Evolutionary conservation across 1,139 yeast species (phyloP).

Genomic region (Yamadazyma atlantica): DNA sequence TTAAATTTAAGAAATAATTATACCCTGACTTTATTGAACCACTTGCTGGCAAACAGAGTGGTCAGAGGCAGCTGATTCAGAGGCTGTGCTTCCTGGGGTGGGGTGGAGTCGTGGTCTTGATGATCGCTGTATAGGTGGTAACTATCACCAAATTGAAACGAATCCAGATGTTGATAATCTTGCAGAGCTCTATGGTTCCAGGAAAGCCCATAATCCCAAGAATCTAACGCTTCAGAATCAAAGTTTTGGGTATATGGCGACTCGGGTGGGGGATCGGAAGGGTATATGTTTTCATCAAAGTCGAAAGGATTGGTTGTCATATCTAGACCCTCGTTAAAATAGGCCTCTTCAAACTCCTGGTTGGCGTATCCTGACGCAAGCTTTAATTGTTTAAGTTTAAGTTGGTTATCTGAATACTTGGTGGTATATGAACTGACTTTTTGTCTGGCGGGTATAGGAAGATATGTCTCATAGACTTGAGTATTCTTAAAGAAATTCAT

Average conservation of each 20-base stretch:
- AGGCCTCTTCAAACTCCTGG: not conserved
- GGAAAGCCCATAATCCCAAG: not conserved
- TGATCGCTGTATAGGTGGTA: too few relatives aligned
- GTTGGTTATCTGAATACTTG: not conserved
- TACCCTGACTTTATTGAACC: not conserved
- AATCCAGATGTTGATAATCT: not conserved
- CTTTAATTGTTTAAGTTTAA: not conserved
- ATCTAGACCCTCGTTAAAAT: not conserved
- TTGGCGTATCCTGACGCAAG: not conserved
- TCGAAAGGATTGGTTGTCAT: not conserved
- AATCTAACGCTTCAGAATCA: not conserved
- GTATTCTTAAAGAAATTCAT: conserved; percentile 56
- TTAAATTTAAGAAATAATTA: too few relatives aligned
- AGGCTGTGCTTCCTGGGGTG: not conserved
- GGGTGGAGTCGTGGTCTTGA: too few relatives aligned
- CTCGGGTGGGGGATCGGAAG: not conserved
- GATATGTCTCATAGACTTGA: conserved; percentile 7
- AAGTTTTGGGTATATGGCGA: not conserved
- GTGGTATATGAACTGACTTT: too few relatives aligned
- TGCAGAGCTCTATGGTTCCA: not conserved
- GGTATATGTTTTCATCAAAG: not conserved
- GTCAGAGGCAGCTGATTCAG: not conserved
- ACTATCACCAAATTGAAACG: not conserved
- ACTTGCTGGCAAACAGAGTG: not conserved
- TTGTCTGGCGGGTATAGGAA: not conserved